Base-by-base conservation (phyloP, 306 rosid genomes). In the Vigna reflexopilosa region DNA sequence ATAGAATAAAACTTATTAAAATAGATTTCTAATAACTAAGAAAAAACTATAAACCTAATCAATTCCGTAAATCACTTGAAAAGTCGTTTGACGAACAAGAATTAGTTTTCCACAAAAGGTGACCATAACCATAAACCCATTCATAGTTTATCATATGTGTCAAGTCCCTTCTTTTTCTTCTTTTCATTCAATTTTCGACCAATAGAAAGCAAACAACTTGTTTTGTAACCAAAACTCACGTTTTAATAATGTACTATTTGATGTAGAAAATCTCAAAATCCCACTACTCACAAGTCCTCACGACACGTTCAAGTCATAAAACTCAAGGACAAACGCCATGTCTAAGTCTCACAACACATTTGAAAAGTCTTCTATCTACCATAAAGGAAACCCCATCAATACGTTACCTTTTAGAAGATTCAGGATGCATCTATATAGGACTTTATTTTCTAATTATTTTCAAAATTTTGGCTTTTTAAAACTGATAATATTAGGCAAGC, bases 331-430 rank as follows among this genome's bases (percentile, higher is more conserved):
- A n/a, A 63, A n/a, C 14, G 13, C 6, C 7, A 32, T 62, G 45
- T 22, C 15, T 2, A 63, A 30, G 12, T 26, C 24, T 4, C 40
- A 11, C 52, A 19, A 54, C 59, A 30, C 59, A 6, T 36, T 36
- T 36, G 8, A 6, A 36, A 36, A 36, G 42, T 36, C 9, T 36
- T 36, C 42, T 36, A 7, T 36, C 42, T 6, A 36, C 42, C 42
- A 36, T 6, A 7, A 36, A 70, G 34, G 32, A 70, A 70, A 51
- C 76, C 48, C 76, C 76, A 19, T 13, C 10, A 28, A 70, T 17
- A 70, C 59, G 76, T 4, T 64, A 26, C 28, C 22, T 58, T 13
- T 62, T 38, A 63, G 15, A 34, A 34, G 45, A 15, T 7, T 63
- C 24, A 67, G 7, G 47, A 26, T 45, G 20, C 56, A 45, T 67